phyloP scores from a whole-genome alignment of 2,329 filamentous ascomycete species.

The Nigrograna mackinnonii region DNA sequence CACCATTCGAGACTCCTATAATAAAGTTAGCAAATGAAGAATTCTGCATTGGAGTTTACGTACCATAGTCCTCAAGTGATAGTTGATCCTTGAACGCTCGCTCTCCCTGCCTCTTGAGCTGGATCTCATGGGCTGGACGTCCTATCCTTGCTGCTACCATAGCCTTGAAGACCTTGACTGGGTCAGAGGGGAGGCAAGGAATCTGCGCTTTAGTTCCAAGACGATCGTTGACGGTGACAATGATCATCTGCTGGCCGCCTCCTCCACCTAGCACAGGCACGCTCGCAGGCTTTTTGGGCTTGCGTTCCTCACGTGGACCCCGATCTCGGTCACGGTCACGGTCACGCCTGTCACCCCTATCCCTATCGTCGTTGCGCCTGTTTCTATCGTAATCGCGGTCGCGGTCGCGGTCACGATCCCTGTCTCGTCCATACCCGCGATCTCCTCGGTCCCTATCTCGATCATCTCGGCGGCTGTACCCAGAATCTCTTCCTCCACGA shows the following conservation, averaged over 20 bases:
- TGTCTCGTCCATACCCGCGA: conserved; percentile 5
- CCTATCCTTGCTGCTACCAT: conserved; percentile 90
- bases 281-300: neutral
- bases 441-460: conserved; percentile 13
- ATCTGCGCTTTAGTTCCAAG: conserved; percentile 94
- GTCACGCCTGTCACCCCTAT: conserved; percentile 30
- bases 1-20: conserved; percentile 90
- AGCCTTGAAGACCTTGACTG: conserved; percentile 84
- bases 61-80: conserved; percentile 88
- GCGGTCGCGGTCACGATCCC: conserved; percentile 36
- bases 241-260: conserved; percentile 77
- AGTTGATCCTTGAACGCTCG: conserved; percentile 91
- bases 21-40: no score
- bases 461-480: conserved; percentile 24
- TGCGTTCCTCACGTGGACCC: conserved; percentile 30
- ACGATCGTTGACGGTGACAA: conserved; percentile 93
- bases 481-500: conserved; percentile 8
- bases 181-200: conserved; percentile 83
- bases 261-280: conserved; percentile 27
- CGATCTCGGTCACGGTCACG: conserved; percentile 36
- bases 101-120: conserved; percentile 90
- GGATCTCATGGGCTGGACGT: conserved; percentile 85
- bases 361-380: conserved; percentile 2
- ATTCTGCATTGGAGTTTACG: no score
- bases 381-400: conserved; percentile 39